Base-by-base conservation (phyloP, 495 filamentous ascomycete species). In the Aspergillus affinis region DNA sequence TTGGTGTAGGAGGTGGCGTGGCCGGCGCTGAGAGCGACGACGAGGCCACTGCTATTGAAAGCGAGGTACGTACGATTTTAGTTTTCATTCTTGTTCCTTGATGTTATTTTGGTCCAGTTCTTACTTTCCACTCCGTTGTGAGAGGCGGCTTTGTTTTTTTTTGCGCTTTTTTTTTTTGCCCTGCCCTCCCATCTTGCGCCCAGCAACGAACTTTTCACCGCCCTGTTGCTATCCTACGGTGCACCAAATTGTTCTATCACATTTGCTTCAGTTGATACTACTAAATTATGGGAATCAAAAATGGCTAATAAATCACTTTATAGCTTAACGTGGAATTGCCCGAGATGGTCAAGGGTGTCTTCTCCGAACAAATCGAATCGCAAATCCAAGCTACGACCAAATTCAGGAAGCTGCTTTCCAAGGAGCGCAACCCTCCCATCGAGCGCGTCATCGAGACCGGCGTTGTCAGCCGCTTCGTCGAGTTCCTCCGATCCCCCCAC, bases 341-440 rank as follows among this genome's bases (percentile, higher is more conserved):
- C 59, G 84, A 92, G 77, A 99, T 99, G 95, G 94, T 98, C 53
- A 82, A 88, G 64, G 95, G 95, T 59, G 95, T 98, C 67, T 97
- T 98, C 81, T 98, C 95, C 61, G 92, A 98, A 36, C 91, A 97
- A 75, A 97, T 99, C 76, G 95, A 99, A 67, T 84, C 88, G 51
- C 95, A 99, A 74, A 99, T 99, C 64, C 87, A 92, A 78, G 93
- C 95, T n/a, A 99, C 95, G 21, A 99, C 95, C 57, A 97, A 97
- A 75, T 99, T 99, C 82, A 82, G 95, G 61, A 99, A 99, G 78
- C 82, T 99, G 21, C 82, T 99, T 6, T 96, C 91, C 59, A 99
- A 99, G 79, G 95, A 99, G 81, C 90, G 95, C 71, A 99, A 99
- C 77, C 95, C 95, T 18, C 94, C 95, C 20, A 99, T 99, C 72